Evolutionary conservation across 495 filamentous ascomycete genomes (phyloP), one percentile per base, ranked within the genome.

Genomic region (Usnea hakonensis): DNA sequence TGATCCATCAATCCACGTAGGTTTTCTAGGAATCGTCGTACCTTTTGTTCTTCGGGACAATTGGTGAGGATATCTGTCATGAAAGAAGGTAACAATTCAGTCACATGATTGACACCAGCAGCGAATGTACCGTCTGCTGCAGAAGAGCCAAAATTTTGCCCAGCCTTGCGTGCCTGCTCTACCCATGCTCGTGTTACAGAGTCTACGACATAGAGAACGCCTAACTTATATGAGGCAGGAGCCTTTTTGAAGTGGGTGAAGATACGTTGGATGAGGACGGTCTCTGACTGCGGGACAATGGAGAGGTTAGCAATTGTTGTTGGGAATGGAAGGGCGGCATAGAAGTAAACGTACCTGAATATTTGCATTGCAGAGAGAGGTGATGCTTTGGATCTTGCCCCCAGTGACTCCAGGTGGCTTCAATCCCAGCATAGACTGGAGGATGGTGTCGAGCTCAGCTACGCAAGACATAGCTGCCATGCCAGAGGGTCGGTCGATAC

Each of bases 181-280:
- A 96, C 84, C 91, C 95, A 98, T 77, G 92, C 90, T 76, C 94
- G 89, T 74, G 91, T 91, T 86, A 98, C 91, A 82, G 92, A 96
- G 83, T 98, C 95, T 95, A 98, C 90, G 79, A 97, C 91, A 87
- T 98, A 98, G 79, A 98, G 87, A 71, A 97, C 91, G 75, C 94
- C 94, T 79, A 98, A 81, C 79, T 98, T 98, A 83, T 97, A 92
- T 72, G 91, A 93, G 69, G 84, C 84, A 53, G 91, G 92, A 65
- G 91, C 86, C 78, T 91, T 96, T 76, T 95, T 96, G 87, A 97
- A 95, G 70, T 96, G 91, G 41, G 90, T 92, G 79, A 88, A 96
- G 70, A 98, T 86, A 71, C 96, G 97, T 71, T 95, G 90, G 70
- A 97, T 89, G 68, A 97, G 86, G 72, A 91, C 87, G 50, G 91